Percentiles rank a stretch among this genome's conserved stretches.
Conservation (phyloP, 805 yeast genomes). For the Wickerhamiella spandovensis region DNA sequence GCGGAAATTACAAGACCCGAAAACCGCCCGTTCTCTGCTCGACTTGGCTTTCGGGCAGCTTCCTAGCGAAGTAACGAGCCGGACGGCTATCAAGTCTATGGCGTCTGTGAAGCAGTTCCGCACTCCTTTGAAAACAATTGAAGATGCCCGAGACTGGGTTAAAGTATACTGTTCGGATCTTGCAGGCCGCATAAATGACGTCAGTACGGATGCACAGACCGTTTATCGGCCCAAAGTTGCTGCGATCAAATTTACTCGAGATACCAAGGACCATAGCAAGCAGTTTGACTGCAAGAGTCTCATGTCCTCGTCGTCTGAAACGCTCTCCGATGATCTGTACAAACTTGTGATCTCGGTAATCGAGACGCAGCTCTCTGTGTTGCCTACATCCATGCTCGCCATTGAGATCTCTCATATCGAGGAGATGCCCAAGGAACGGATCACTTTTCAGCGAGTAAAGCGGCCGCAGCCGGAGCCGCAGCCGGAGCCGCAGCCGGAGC, state of each 20-base stretch:
- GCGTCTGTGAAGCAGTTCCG: slow-evolving; percentile 73
- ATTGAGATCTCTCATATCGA: slow-evolving; percentile 13
- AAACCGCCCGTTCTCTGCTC: slow-evolving; percentile 42
- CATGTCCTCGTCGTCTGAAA: background rate
- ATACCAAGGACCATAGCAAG: background rate
- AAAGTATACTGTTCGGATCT: slow-evolving; percentile 74
- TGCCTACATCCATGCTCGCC: slow-evolving; percentile 12
- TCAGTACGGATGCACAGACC: slow-evolving; percentile 46
- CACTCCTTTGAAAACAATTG: slow-evolving; percentile 36
- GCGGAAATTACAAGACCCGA: slow-evolving; percentile 30
- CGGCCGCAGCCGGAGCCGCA: background rate
- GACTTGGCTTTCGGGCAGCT: slow-evolving; percentile 53
- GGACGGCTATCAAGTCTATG: slow-evolving; percentile 71
- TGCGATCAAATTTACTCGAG: slow-evolving; percentile 25
- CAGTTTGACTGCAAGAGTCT: background rate
- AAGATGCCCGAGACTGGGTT: slow-evolving; percentile 65
- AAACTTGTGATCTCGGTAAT: slow-evolving; percentile 7
- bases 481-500: too few species aligned
- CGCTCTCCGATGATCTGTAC: background rate
- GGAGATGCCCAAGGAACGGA: slow-evolving; percentile 12
- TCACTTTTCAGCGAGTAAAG: slow-evolving; percentile 3
- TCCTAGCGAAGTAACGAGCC: slow-evolving; percentile 38
- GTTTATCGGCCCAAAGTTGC: slow-evolving; percentile 44
- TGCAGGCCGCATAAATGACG: slow-evolving; percentile 52
- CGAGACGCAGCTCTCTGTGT: background rate